Base-by-base conservation (phyloP, 2,329 filamentous ascomycete species). In the Chalaropsis thielavioides region DNA sequence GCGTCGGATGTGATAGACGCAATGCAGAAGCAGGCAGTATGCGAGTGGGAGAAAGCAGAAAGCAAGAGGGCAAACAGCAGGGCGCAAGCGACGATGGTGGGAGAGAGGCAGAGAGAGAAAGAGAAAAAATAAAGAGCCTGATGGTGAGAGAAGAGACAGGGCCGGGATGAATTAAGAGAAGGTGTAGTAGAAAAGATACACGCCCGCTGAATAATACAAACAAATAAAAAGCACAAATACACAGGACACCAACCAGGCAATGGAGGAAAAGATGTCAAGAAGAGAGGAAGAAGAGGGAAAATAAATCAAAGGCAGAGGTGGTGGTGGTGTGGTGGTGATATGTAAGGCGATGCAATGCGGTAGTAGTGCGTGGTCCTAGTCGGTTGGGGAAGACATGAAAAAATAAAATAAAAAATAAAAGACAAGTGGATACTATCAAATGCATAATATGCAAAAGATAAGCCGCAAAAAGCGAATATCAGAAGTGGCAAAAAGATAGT, bases 1-100 rank as follows among this genome's bases (percentile, higher is more conserved):
- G 35, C 35, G 54, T 66, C 60, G 64, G 56, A 59, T 66, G 41
- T 66, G 54, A 66, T 61, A 49, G 65, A 66, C 54, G 65, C 46
- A 66, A 58, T 62, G 62, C 65, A 44, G 24, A 11, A 58, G 65
- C 65, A 44, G 40, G 10, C 61, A 54, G 59, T 35, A 63, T 63
- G 58, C 62, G 35, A 64, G 61, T 51, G 54, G 27, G 17, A 58
- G 27, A 58, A 58, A 58, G 54, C 54, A 58, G 54, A 38, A 56
- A 38, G 24, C 54, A 38, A 4, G 27, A 35, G 38, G 31, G 43
- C n/a, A 51, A 15, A 49, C 43, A 61, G 24, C 19, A 58, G 38
- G 27, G 24, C 31, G 54, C 27, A 58, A n/a, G n/a, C 15, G 31
- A 31, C 17, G 27, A 38, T 19, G 27, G 19, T 7, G 46, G 24